Evolutionary conservation across 2,329 filamentous ascomycete genomes (phyloP).

Genomic region (Hypoxylon sp.): DNA sequence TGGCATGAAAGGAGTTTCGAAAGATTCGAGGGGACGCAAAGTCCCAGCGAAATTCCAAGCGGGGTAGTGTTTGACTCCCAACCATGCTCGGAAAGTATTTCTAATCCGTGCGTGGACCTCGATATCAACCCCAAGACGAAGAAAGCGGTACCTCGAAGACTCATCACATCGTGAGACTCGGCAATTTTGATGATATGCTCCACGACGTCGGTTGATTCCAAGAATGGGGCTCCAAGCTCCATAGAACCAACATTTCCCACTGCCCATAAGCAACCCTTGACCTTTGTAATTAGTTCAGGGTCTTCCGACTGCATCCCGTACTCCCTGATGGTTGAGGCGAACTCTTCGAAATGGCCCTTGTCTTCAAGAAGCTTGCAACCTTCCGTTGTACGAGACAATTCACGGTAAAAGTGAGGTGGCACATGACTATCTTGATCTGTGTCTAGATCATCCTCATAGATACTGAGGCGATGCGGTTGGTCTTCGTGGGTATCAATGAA

Average conservation of each 20-base stretch:
- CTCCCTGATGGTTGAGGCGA: constrained; percentile 88
- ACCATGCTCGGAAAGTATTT: constrained; percentile 88
- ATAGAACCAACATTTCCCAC: constrained; percentile 98
- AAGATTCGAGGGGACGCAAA: constrained; percentile 87
- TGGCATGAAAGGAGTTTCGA: constrained; percentile 81
- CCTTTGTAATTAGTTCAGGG: constrained; percentile 86
- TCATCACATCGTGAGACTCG: constrained; percentile 89
- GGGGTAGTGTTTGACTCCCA: constrained; percentile 94
- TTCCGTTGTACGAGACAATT: constrained; percentile 91
- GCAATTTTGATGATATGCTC: constrained; percentile 90
- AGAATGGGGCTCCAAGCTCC: constrained; percentile 94
- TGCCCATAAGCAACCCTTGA: constrained; percentile 97
- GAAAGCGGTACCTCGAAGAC: constrained; percentile 93
- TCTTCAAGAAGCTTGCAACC: constrained; percentile 90
- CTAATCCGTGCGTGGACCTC: constrained; percentile 89
- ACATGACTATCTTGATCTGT: constrained; percentile 74
- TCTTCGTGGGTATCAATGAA: constrained; percentile 78
- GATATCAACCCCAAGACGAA: constrained; percentile 96
- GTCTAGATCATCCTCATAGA: constrained; percentile 71
- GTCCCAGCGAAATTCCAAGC: constrained; percentile 85
- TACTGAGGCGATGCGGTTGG: constrained; percentile 69
- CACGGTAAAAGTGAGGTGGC: constrained; percentile 97
- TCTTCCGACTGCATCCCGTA: constrained; percentile 89
- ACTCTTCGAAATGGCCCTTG: constrained; percentile 97
- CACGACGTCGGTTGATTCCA: constrained; percentile 91